phyloP scores from a whole-genome alignment of 495 filamentous ascomycete genomes.

The Penicillium lagena region DNA sequence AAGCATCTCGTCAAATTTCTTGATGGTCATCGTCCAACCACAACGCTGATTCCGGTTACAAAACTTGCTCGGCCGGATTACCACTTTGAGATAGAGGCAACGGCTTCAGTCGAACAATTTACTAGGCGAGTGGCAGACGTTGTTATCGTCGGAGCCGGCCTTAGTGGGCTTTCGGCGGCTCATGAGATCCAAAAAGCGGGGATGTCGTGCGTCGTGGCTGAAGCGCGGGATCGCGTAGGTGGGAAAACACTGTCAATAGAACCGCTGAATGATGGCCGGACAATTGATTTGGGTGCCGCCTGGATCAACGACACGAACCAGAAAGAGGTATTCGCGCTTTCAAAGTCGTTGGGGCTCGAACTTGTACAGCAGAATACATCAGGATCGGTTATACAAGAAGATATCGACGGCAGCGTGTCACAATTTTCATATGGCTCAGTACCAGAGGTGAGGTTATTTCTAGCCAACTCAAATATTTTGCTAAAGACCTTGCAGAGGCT shows the following conservation, averaged over 20 bases:
- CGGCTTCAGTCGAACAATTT: too few species aligned
- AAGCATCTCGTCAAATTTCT: constrained; percentile 22
- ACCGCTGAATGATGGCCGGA: constrained; percentile 11
- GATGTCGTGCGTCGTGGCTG: constrained; percentile 35
- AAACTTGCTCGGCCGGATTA: constrained; percentile 20
- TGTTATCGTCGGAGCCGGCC: constrained; percentile 45
- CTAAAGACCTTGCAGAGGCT: too few species aligned
- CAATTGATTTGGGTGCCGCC: constrained; percentile 41
- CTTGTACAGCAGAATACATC: constrained; percentile 35
- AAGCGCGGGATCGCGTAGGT: constrained; percentile 45
- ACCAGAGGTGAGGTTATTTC: neutral
- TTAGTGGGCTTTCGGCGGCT: constrained; percentile 44
- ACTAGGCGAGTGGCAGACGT: constrained; percentile 18
- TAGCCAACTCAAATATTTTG: neutral
- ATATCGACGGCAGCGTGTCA: neutral
- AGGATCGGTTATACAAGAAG: neutral
- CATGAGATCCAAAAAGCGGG: constrained; percentile 31
- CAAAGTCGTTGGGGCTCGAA: constrained; percentile 28
- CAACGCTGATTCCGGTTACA: constrained; percentile 25
- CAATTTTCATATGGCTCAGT: neutral
- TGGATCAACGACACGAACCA: constrained; percentile 51
- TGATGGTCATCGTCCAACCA: constrained; percentile 18
- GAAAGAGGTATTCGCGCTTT: constrained; percentile 25
- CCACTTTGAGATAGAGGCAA: constrained; percentile 31
- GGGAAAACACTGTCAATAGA: constrained; percentile 36